These are phyloP conservation scores for Deuterostichococcus epilithicus DNA, from an alignment of 139 green algal genomes.

Conservation along the genomic window DNA sequence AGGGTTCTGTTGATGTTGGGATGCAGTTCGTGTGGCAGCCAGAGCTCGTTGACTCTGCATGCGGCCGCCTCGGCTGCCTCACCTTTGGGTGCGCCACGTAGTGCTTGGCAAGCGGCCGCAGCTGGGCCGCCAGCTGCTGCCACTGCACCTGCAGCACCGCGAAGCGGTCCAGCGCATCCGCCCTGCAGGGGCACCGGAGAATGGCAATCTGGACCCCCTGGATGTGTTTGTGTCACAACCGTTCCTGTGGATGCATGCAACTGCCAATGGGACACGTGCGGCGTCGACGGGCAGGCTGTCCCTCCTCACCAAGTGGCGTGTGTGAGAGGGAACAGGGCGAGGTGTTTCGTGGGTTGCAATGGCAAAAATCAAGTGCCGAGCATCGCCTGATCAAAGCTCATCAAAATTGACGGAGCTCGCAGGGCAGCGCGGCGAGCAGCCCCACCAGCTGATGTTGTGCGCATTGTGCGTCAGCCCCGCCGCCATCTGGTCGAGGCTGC, in stretches of 20 bases:
- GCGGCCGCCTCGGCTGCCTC: neutral
- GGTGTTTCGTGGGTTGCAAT: no score
- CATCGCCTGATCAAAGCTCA: neutral
- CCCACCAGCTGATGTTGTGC: conserved; percentile 8
- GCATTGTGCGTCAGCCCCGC: neutral
- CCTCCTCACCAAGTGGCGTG: neutral
- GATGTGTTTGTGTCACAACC: neutral
- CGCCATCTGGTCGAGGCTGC: conserved; percentile 3
- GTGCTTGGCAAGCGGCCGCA: conserved; percentile 42
- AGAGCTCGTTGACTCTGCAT: neutral
- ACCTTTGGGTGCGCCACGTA: conserved; percentile 34
- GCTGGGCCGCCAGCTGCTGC: conserved; percentile 31
- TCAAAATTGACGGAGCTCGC: neutral
- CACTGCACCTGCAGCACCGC: conserved; percentile 48
- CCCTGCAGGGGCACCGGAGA: conserved; percentile 19
- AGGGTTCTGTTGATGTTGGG: neutral
- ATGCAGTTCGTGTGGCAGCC: neutral
- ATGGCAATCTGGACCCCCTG: neutral
- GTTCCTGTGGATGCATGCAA: neutral
- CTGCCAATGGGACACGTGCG: neutral
- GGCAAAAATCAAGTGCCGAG: neutral
- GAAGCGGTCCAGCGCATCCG: conserved; percentile 37
- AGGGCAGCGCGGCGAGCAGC: no score
- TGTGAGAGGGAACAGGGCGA: neutral
- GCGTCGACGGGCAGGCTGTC: neutral